These are phyloP conservation scores for Fusarium pilosicola DNA, from an alignment of 2,329 filamentous ascomycete species.

Conservation along the genomic window DNA sequence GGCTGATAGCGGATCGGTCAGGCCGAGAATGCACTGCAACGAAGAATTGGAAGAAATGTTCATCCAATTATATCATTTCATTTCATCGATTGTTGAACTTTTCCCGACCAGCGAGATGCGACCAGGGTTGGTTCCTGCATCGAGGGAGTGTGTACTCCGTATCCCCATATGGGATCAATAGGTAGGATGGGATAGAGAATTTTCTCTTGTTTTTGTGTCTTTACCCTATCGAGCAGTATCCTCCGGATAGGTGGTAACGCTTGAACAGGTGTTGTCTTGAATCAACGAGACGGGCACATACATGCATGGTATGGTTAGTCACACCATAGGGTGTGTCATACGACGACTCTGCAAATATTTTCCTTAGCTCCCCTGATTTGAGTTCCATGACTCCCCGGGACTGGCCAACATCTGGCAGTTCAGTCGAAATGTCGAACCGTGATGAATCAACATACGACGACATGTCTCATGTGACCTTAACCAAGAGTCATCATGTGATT, in stretches of 20 bases:
- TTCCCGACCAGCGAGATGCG: constrained; percentile 6
- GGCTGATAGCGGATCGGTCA: constrained; percentile 37
- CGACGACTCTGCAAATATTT: constrained; percentile 21
- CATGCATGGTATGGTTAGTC: constrained; percentile 33
- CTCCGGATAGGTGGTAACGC: constrained; percentile 5
- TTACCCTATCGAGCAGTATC: constrained; percentile 21
- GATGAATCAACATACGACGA: constrained; percentile 30
- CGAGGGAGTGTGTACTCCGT: constrained; percentile 6
- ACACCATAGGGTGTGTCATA: constrained; percentile 40
- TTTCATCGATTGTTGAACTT: constrained; percentile 3
- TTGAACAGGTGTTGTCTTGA: constrained; percentile 16
- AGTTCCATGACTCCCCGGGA: constrained; percentile 4
- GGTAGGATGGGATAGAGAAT: constrained; percentile 7
- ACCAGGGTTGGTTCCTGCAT: constrained; percentile 32
- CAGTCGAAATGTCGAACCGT: constrained; percentile 6
- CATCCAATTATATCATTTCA: constrained; percentile 23
- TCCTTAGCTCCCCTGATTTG: constrained; percentile 4
- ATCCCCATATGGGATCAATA: not conserved
- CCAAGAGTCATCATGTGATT: constrained; percentile 41
- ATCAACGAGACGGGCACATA: constrained; percentile 5
- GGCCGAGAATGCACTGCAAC: constrained; percentile 33
- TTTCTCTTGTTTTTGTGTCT: constrained; percentile 7
- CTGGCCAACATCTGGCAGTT: constrained; percentile 4
- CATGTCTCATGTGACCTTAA: constrained; percentile 31
- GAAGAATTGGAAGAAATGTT: constrained; percentile 6